These are phyloP conservation scores for Heliosperma pusillum DNA, from an alignment of 148 eudicot species.

Conservation along the genomic window DNA sequence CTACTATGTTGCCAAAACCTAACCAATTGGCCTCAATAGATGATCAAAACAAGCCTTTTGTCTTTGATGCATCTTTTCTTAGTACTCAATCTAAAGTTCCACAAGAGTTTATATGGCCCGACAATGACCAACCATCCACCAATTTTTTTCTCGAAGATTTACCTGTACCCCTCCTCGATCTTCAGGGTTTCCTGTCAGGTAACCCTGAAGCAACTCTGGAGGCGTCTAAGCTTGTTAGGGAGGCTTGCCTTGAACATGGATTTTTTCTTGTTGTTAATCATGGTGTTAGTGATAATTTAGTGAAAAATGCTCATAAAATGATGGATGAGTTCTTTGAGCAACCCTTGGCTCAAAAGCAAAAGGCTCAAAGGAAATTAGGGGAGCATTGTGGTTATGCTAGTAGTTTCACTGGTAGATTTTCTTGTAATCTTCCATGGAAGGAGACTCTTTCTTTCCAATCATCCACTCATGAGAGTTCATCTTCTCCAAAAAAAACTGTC, in stretches of 20 bases:
- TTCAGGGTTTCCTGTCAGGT: conserved; percentile 46
- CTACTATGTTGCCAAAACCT: conserved; percentile 18
- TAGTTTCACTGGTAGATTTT: conserved; percentile 63
- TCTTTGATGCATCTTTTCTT: conserved; percentile 48
- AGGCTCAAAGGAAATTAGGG: conserved; percentile 57
- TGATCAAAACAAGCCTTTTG: conserved; percentile 24
- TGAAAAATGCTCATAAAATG: conserved; percentile 47
- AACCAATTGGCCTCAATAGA: conserved; percentile 14
- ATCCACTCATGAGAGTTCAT: conserved; percentile 23
- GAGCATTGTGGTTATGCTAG: conserved; percentile 85
- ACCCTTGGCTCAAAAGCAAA: conserved; percentile 50
- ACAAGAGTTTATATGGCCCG: conserved; percentile 63
- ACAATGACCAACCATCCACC: conserved; percentile 44
- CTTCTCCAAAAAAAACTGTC: conserved; percentile 36
- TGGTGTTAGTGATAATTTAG: conserved; percentile 41
- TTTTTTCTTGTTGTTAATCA: conserved; percentile 68
- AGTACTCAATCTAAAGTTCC: conserved; percentile 45
- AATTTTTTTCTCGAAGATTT: conserved; percentile 30
- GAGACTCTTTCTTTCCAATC: conserved; percentile 66
- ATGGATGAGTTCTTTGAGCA: conserved; percentile 61
- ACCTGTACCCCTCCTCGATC: conserved; percentile 46
- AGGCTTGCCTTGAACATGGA: conserved; percentile 62
- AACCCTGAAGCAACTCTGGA: conserved; percentile 26
- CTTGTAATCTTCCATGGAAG: conserved; percentile 72
- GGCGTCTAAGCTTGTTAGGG: conserved; percentile 36